Base-by-base conservation (phyloP, 108 stramenopile genomes). In the Seminavis robusta region DNA sequence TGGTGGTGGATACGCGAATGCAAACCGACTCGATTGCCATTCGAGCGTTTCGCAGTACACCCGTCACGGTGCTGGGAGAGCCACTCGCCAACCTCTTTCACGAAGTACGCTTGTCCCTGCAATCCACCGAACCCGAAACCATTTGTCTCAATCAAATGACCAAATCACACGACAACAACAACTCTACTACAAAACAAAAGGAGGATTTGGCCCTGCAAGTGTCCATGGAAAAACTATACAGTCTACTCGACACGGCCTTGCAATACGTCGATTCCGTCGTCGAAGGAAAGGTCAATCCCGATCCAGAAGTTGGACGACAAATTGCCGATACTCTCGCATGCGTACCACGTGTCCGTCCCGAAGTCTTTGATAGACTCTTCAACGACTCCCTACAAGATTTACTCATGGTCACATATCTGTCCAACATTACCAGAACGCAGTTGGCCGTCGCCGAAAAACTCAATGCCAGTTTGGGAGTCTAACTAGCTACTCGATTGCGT, bases 381-480 rank as follows among this genome's bases (percentile, higher is more conserved):
- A 73, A 86, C 60, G 91, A 85, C 50, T 87, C 91, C 37, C 66
- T 95, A 69, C 96, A 96, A 68, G 98, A 98, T 79, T 69, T 98
- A 63, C 77, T 98, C 56, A 97, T 98, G 96, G 98, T 98, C 16
- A 85, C 90, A 8, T 96, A 97, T 73, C 86, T 98, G 61, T 73
- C 87, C 52, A 88, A 91, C 64, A 73, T 97, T 36, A 96, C 98
- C 13, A 73, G 83, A 74, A 94, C 95, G 24, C 96, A 98, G 69
- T 66, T 96, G 28, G 63, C 81, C 24, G 88, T 98, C 68, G 92
- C 95, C n/a, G 98, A 97, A 69, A 95, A 96, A 60, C 64, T 98
- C 62, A 86, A 94, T 79, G 83, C 82, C 10, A 81, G 72, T 19
- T 69, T 89, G 69, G 86, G 86, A 38, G 63, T 70, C 49, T 63